Percentiles rank a stretch among this genome's conserved stretches.
phyloP scores from a whole-genome alignment of 768 basidiomycete species.

The Phlebiopsis gigantea region DNA sequence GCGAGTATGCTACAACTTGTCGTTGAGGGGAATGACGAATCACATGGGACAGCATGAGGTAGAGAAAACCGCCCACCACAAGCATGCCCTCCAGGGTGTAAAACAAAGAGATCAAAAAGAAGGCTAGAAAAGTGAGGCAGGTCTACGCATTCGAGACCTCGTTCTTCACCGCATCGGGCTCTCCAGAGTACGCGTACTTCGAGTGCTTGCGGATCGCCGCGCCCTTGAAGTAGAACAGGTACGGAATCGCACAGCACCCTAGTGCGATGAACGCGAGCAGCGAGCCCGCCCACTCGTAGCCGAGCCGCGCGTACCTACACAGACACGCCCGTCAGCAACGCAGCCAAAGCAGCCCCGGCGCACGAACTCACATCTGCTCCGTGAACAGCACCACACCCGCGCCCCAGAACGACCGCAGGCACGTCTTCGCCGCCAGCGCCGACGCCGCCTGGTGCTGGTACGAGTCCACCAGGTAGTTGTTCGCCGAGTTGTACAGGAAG shows the following conservation, averaged over 20 bases:
- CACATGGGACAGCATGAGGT: too few species aligned
- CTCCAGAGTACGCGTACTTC: constrained; percentile 9
- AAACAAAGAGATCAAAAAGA: background rate
- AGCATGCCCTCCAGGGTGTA: too few species aligned
- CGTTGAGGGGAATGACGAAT: too few species aligned
- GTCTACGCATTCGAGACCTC: background rate
- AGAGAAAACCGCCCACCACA: too few species aligned
- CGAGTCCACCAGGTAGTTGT: constrained; percentile 48
- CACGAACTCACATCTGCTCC: constrained; percentile 35
- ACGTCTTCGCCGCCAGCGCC: constrained; percentile 59
- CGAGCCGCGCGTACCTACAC: constrained; percentile 8
- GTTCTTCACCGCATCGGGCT: background rate
- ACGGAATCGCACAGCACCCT: constrained; percentile 11
- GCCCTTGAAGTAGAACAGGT: constrained; percentile 13
- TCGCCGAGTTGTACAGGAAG: constrained; percentile 62
- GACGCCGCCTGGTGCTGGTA: constrained; percentile 45
- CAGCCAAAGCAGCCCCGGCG: constrained; percentile 10
- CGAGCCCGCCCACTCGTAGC: constrained; percentile 9
- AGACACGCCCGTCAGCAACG: background rate
- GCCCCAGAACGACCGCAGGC: constrained; percentile 39
- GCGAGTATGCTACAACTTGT: background rate
- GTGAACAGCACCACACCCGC: constrained; percentile 48
- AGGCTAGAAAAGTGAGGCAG: background rate
- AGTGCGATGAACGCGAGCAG: constrained; percentile 13
- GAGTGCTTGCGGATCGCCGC: constrained; percentile 13